phyloP scores from a whole-genome alignment of 2,329 filamentous ascomycete species.

The Sclerotiophoma versabilis region DNA sequence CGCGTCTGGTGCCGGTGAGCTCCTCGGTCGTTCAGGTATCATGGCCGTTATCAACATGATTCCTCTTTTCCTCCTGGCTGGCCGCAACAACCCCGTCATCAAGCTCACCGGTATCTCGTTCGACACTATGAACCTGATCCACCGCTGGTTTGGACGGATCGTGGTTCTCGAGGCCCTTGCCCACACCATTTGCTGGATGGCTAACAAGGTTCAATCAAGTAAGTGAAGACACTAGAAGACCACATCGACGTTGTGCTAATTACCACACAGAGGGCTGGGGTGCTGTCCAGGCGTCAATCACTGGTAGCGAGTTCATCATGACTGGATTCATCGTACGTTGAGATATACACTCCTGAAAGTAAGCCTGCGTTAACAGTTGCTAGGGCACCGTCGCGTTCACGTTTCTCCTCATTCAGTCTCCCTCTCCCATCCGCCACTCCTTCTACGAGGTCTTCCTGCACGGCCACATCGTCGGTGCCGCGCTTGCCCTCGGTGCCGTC shows the following conservation, averaged over 20 bases:
- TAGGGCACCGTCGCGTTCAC: slow-evolving; percentile 67
- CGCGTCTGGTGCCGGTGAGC: slow-evolving; percentile 73
- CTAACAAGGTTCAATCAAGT: slow-evolving; percentile 51
- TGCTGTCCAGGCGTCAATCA: slow-evolving; percentile 51
- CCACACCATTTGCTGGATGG: slow-evolving; percentile 69
- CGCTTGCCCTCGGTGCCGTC: slow-evolving; percentile 66
- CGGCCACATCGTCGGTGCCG: slow-evolving; percentile 71
- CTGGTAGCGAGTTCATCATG: slow-evolving; percentile 58
- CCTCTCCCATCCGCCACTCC: slow-evolving; percentile 75
- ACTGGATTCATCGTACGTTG: slow-evolving; percentile 70
- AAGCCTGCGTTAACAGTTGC: not conserved
- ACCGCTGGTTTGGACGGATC: slow-evolving; percentile 81
- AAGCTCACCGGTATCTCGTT: slow-evolving; percentile 75
- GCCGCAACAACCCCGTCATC: slow-evolving; percentile 81
- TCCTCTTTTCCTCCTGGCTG: slow-evolving; percentile 76
- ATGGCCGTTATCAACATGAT: slow-evolving; percentile 79
- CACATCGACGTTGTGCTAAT: slow-evolving; percentile 15
- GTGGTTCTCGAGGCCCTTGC: slow-evolving; percentile 72
- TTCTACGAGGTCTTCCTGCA: slow-evolving; percentile 82
- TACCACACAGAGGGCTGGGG: slow-evolving; percentile 58
- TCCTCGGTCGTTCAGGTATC: slow-evolving; percentile 72
- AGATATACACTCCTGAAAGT: slow-evolving; percentile 25
- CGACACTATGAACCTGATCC: slow-evolving; percentile 82
- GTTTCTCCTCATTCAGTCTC: slow-evolving; percentile 71
- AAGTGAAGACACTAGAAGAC: slow-evolving; percentile 19